Evolutionary conservation across 2,329 filamentous ascomycete genomes (phyloP), one percentile per base, ranked within the genome.

Genomic region (Arthroderma sp.): DNA sequence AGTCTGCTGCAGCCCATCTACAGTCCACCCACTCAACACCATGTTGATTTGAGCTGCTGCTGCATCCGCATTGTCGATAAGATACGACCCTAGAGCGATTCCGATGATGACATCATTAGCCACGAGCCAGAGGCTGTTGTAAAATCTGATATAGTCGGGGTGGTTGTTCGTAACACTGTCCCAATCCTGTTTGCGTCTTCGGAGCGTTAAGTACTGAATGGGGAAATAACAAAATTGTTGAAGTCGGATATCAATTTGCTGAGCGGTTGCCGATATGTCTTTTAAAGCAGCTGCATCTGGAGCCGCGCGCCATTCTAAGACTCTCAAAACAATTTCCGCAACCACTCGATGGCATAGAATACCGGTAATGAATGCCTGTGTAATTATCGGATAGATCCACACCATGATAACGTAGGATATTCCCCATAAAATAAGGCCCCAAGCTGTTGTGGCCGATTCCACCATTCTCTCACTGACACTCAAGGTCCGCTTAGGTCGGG

Each of bases 141-240:
- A 98, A 65, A 98, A 98, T 10, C 91, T 83, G 53, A 98, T 98
- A 61, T 98, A 98, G 62, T 98, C 91, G 0, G 89, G 86, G 62
- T 98, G 89, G 55, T 83, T 94, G 40, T 83, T 91, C 0, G 88
- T 95, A 45, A 96, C 83, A 60, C 89, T 96, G 47, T 87, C 85
- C 89, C 91, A 96, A 55, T 94, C 86, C 50, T 81, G 80, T 59
- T 94, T 93, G 34, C 88, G 75, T 57, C 85, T 80, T n/a, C 88
- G 81, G 39, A 98, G 65, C 10, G 87, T 96, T 37, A 89, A 74
- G 59, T 96, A 95, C 61, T 98, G 89, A 64, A 94, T 86, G 2
- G 91, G 93, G 88, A 89, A 96, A 62, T 98, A 98, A 64, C 89
- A 96, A 59, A 96, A 96, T 60, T 98, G 91, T 60, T 96, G 87